Percentiles rank a stretch among this genome's conserved stretches.
phyloP scores from a whole-genome alignment of 768 basidiomycete genomes.

The Russula brevipes region DNA sequence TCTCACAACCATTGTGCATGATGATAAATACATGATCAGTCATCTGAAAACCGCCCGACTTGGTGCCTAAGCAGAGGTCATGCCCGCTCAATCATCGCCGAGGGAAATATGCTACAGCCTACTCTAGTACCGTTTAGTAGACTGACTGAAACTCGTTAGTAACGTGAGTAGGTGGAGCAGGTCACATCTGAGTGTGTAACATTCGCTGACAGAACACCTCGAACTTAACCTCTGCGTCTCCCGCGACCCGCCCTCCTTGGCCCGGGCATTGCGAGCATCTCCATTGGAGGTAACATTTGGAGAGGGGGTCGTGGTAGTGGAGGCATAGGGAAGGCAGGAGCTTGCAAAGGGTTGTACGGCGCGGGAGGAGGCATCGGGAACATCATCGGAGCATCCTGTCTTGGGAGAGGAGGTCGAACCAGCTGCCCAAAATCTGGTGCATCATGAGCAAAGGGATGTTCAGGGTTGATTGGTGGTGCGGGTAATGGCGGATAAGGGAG shows the following conservation, averaged over 20 bases:
- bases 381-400: background rate
- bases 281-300: background rate
- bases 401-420: background rate
- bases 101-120: background rate
- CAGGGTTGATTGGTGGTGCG: background rate
- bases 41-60: no score
- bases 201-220: background rate
- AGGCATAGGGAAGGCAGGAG: background rate
- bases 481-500: slow-evolving; percentile 1
- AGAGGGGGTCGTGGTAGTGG: background rate
- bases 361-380: background rate
- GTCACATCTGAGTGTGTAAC: background rate
- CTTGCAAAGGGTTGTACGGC: background rate
- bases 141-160: background rate
- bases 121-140: background rate
- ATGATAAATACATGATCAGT: no score
- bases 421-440: background rate
- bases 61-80: no score
- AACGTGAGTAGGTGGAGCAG: background rate
- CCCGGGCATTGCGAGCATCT: background rate
- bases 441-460: slow-evolving; percentile 9
- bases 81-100: background rate
- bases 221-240: background rate
- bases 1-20: no score
- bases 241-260: slow-evolving; percentile 6